A percentile compares a stretch with the other conserved stretches of the same genome.
Conservation (phyloP, 306 rosid species). For the Biancaea sappan region DNA sequence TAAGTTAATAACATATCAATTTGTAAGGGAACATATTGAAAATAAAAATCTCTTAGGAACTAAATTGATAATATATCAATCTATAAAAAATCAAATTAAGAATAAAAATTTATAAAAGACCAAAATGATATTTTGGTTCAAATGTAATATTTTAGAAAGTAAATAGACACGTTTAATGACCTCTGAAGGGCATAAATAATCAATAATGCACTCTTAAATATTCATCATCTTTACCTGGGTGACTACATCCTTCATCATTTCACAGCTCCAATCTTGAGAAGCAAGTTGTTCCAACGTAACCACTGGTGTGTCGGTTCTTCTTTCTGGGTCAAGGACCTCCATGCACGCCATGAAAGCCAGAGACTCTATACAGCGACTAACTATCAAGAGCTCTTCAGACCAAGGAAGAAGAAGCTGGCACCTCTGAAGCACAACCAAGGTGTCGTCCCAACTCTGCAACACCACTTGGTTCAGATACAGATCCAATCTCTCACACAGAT, state of each 20-base stretch:
- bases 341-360: constrained; percentile 97
- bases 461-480: constrained; percentile 85
- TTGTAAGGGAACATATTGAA: too few relatives aligned
- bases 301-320: constrained; percentile 65
- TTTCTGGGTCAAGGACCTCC: constrained; percentile 88
- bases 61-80: too few relatives aligned
- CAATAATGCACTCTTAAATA: neutral
- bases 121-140: too few relatives aligned
- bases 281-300: constrained; percentile 64
- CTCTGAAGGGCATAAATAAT: too few relatives aligned
- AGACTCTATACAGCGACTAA: constrained; percentile 84
- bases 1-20: too few relatives aligned
- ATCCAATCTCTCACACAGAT: constrained; percentile 75
- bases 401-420: constrained; percentile 74
- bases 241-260: constrained; percentile 53
- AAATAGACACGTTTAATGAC: too few relatives aligned
- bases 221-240: too few relatives aligned
- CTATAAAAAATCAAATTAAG: too few relatives aligned
- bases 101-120: too few relatives aligned
- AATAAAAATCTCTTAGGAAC: too few relatives aligned
- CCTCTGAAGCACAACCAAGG: constrained; percentile 78
- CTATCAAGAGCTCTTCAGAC: constrained; percentile 79
- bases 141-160: too few relatives aligned
- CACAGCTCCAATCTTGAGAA: constrained; percentile 61
- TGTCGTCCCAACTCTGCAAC: constrained; percentile 90